Conservation (phyloP, 805 yeast genomes). For the Teunomyces stri region DNA sequence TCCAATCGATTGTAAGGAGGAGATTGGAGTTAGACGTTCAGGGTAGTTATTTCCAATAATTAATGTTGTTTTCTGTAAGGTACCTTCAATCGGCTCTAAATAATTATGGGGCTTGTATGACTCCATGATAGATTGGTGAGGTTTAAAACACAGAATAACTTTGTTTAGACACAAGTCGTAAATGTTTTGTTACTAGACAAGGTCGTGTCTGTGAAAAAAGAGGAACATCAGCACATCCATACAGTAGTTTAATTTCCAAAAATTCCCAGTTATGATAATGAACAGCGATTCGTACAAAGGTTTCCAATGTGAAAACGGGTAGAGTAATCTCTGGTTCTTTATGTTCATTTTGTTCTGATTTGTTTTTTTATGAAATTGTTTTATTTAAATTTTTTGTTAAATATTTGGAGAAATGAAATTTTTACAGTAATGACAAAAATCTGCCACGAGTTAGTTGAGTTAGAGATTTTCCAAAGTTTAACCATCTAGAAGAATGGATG, state of each 20-base stretch:
- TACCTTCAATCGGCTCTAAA: background rate
- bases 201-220: background rate
- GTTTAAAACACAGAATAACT: background rate
- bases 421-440: background rate
- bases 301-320: no score
- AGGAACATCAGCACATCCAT: no score
- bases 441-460: background rate
- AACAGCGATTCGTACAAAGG: no score
- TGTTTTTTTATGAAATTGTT: background rate
- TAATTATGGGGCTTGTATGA: background rate
- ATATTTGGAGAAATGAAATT: background rate
- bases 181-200: background rate
- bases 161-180: background rate
- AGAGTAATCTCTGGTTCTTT: background rate
- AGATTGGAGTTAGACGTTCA: background rate
- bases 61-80: background rate
- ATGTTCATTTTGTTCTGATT: background rate
- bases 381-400: background rate
- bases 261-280: no score
- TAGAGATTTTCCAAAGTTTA: background rate
- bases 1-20: constrained; percentile 7
- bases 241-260: no score
- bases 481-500: no score
- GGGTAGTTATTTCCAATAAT: background rate
- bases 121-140: background rate